These are phyloP conservation scores for Kingdonia uniflora DNA, from an alignment of 164 flowering plant species.

Conservation along the genomic window DNA sequence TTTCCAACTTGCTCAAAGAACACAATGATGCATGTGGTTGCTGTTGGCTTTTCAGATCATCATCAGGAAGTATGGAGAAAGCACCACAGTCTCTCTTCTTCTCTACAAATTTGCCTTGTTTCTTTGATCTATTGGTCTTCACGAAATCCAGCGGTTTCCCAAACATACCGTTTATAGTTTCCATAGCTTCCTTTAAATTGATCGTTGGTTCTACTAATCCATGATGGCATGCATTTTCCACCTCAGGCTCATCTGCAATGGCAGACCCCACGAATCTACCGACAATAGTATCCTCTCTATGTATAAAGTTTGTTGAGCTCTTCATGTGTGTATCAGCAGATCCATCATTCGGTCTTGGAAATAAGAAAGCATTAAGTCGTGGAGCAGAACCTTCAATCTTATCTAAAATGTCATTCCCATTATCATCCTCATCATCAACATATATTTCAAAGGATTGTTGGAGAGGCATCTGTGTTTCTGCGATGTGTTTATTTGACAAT, in stretches of 20 bases:
- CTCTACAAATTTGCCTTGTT: slow-evolving; percentile 23
- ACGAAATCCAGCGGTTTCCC: slow-evolving; percentile 86
- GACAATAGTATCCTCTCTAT: slow-evolving; percentile 73
- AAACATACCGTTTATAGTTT: slow-evolving; percentile 79
- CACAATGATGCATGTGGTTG: slow-evolving; percentile 13
- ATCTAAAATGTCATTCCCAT: slow-evolving; percentile 9
- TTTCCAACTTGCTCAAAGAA: slow-evolving; percentile 15
- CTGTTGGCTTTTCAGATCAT: slow-evolving; percentile 23
- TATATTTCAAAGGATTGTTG: slow-evolving; percentile 47
- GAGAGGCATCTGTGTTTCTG: slow-evolving; percentile 14
- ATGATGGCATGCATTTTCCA: slow-evolving; percentile 94
- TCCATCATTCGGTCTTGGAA: slow-evolving; percentile 17
- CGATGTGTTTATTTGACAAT: slow-evolving; percentile 2
- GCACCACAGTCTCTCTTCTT: slow-evolving; percentile 23
- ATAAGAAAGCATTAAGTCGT: slow-evolving; percentile 27
- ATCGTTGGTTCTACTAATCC: slow-evolving; percentile 92
- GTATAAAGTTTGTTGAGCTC: slow-evolving; percentile 18
- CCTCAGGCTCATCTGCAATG: slow-evolving; percentile 55
- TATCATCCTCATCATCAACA: slow-evolving; percentile 40
- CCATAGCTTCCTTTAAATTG: slow-evolving; percentile 94
- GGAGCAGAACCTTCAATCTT: slow-evolving; percentile 17
- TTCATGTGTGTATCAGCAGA: slow-evolving; percentile 21
- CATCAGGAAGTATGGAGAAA: slow-evolving; percentile 72
- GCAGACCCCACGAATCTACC: slow-evolving; percentile 82
- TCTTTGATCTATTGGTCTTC: slow-evolving; percentile 42